Evolutionary conservation across 75 land plant species (phyloP), one percentile per base, ranked within the genome.

Genomic region (Cupressus sempervirens): DNA sequence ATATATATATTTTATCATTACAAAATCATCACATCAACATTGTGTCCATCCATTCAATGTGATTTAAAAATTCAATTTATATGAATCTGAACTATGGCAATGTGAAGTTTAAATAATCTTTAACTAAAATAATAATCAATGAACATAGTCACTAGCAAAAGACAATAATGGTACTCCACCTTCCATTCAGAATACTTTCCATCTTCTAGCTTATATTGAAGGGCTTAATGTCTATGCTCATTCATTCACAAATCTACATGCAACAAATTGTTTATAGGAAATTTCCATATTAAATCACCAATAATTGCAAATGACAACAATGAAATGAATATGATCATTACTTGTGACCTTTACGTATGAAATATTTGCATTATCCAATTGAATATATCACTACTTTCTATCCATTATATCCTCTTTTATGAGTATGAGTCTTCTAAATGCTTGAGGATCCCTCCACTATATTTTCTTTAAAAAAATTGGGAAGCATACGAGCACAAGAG

Each of bases 401-500:
- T 5, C 96, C 97, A 88, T 94, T 95, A 84, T 91, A 97, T 18
- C 99, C 99, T 53, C 93, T 91, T 84, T 97, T 96, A 79, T 95
- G 87, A 46, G 95, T 89, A 84, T 88, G 79, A 38, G 95, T 76
- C 15, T 93, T 89, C 48, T 93, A 92, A 16, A 88, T 88, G 14
- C 20, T 76, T 16, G 41, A 76, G 36, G 79, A 18, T 40, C 88
- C 91, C 1, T 82, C 58, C 34, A 88, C 88, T 3, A 87, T 91
- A 62, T 84, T 46, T 32, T 84, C 86, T 34, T 87, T 79, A 40
- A 96, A 81, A 87, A 92, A 89, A 40, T 92, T 87, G 8, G 82
- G 84, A 40, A 96, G 76, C 83, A 86, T 87, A 32, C 88, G 77
- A 14, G 97, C 99, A 91, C 97, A 95, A 29, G 87, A 87, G 86